These are phyloP conservation scores for Solanum chmielewskii DNA, from an alignment of 257 asterid species.

Conservation along the genomic window DNA sequence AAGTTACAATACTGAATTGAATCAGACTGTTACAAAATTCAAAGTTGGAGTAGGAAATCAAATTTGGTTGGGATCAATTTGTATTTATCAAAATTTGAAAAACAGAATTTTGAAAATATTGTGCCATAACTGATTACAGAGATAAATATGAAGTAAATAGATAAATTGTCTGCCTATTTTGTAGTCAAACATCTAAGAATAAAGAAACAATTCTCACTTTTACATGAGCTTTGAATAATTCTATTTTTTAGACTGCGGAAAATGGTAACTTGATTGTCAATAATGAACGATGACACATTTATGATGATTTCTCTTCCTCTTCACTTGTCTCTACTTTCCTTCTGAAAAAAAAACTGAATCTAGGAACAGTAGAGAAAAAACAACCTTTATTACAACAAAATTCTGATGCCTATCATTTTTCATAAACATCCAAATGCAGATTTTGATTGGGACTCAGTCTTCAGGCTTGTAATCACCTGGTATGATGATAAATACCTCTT, in stretches of 20 bases:
- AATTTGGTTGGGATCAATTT: not conserved
- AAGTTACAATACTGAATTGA: not conserved
- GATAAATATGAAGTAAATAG: not conserved
- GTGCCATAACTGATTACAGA: not conserved
- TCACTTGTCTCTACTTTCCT: not conserved
- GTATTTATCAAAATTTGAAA: not conserved
- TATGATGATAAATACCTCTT: not conserved
- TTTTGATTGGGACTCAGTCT: not conserved
- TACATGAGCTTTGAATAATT: not conserved
- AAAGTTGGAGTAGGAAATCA: not conserved
- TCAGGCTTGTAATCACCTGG: not conserved
- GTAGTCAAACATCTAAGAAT: not conserved
- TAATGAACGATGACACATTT: not conserved
- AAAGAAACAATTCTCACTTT: not conserved
- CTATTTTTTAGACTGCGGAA: not conserved
- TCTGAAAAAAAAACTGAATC: not conserved
- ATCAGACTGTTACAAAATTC: not conserved
- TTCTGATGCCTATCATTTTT: not conserved
- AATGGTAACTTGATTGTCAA: not conserved
- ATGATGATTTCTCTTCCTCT: not conserved
- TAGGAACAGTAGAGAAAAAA: not conserved
- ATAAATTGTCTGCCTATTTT: not conserved
- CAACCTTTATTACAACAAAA: not conserved
- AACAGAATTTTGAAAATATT: not conserved
- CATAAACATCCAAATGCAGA: not conserved